phyloP scores from a whole-genome alignment of 495 filamentous ascomycete species.

The Acidomyces sp. region DNA sequence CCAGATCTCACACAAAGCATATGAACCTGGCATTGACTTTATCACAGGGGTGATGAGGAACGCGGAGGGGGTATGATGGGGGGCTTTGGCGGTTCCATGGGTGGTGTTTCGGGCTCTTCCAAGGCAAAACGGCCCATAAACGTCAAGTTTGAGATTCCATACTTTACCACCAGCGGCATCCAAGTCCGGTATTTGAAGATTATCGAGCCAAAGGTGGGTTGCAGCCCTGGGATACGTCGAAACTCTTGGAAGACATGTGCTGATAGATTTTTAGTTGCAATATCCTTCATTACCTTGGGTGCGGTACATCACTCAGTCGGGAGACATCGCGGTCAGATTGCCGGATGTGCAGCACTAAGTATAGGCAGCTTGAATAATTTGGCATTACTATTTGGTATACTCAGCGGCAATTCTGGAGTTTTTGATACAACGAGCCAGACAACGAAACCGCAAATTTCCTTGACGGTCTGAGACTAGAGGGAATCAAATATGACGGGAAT shows the following conservation, averaged over 20 bases:
- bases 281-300: slow-evolving; percentile 99
- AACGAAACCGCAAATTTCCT: no score
- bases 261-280: slow-evolving; percentile 39
- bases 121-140: slow-evolving; percentile 93
- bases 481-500: no score
- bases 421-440: no score
- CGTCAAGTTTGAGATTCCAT: slow-evolving; percentile 99
- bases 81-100: slow-evolving; percentile 93
- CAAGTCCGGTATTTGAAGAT: slow-evolving; percentile 99
- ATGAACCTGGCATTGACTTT: background rate
- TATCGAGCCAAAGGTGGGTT: slow-evolving; percentile 84
- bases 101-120: slow-evolving; percentile 44
- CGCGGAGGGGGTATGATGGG: slow-evolving; percentile 92
- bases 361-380: no score
- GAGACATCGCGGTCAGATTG: slow-evolving; percentile 85
- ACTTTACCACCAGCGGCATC: slow-evolving; percentile 97
- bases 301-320: slow-evolving; percentile 92
- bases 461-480: no score
- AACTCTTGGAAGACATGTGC: background rate
- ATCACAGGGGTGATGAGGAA: slow-evolving; percentile 66
- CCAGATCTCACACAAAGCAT: background rate
- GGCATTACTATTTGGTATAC: no score
- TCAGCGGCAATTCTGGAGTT: no score
- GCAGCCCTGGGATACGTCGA: slow-evolving; percentile 1
- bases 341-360: slow-evolving; percentile 52